A percentile compares a stretch with the other conserved stretches of the same genome.
phyloP scores from a whole-genome alignment of 2,329 filamentous ascomycete genomes.

The Cladosporium cucumerinum region DNA sequence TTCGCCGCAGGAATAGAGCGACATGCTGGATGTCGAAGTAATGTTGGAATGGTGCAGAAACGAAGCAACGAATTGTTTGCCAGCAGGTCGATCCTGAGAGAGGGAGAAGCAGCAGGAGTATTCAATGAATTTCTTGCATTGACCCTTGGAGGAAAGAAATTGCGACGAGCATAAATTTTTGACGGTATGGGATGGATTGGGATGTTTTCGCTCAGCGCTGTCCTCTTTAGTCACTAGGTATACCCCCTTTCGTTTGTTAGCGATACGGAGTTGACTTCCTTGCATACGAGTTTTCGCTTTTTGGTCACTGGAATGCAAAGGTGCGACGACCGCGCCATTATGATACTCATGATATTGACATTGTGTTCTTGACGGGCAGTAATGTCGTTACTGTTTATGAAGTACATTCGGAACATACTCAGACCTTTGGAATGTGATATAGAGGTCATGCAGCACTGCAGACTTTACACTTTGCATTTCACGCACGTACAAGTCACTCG shows the following conservation, averaged over 20 bases:
- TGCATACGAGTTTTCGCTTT: not conserved
- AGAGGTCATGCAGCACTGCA: not conserved
- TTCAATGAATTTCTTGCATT: not conserved
- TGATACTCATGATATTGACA: not conserved
- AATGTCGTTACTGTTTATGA: not conserved
- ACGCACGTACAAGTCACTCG: not conserved
- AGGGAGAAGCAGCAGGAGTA: not conserved
- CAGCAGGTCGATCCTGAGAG: not conserved
- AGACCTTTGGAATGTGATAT: not conserved
- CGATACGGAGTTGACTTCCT: not conserved
- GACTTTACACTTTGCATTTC: not conserved
- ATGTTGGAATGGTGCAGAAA: not conserved
- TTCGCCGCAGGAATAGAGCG: not conserved
- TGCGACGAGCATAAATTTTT: not conserved
- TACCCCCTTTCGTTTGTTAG: not conserved
- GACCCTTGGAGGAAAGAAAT: not conserved
- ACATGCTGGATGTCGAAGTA: not conserved
- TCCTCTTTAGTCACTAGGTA: not conserved
- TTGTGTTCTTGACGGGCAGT: not conserved
- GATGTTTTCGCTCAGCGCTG: not conserved
- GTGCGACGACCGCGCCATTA: not conserved
- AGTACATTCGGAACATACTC: not conserved
- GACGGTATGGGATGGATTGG: not conserved
- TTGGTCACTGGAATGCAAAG: not conserved
- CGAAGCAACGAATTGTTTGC: not conserved